Evolutionary conservation across 2,329 filamentous ascomycete species (phyloP).

Genomic region (Tolypocladium inflatum): DNA sequence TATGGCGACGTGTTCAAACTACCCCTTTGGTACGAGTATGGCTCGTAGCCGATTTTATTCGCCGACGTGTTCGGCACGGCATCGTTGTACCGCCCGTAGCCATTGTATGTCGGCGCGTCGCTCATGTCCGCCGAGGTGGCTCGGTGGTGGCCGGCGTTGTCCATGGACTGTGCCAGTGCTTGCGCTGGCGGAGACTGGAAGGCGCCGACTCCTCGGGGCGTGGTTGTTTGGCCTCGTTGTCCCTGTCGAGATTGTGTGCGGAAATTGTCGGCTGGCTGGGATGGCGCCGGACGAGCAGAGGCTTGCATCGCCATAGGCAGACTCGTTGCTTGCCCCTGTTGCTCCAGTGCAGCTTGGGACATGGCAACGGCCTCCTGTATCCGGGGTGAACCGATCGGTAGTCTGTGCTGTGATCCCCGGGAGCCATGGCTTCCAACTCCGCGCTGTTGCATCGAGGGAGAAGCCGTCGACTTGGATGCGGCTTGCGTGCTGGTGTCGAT

Average conservation of each 20-base stretch:
- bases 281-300: slow-evolving; percentile 19
- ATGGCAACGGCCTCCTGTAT: slow-evolving; percentile 1
- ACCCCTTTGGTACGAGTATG: slow-evolving; percentile 19
- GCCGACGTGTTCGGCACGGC: not conserved
- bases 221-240: slow-evolving; percentile 8
- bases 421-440: not conserved
- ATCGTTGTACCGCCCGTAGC: slow-evolving; percentile 10
- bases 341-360: slow-evolving; percentile 11
- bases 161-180: not conserved
- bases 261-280: slow-evolving; percentile 14
- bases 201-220: not conserved
- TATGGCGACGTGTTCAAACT: slow-evolving; percentile 9
- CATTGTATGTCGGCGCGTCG: slow-evolving; percentile 9
- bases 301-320: slow-evolving; percentile 14
- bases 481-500: not conserved
- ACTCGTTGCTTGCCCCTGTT: slow-evolving; percentile 16
- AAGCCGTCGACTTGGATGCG: not conserved
- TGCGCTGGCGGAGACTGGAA: slow-evolving; percentile 3
- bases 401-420: not conserved
- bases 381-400: not conserved
- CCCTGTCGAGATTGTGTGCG: slow-evolving; percentile 23
- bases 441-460: not conserved
- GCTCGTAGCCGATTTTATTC: slow-evolving; percentile 18
- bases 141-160: not conserved
- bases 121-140: not conserved